Conservation (phyloP, 257 asterid genomes). For the Osmanthus fragrans region DNA sequence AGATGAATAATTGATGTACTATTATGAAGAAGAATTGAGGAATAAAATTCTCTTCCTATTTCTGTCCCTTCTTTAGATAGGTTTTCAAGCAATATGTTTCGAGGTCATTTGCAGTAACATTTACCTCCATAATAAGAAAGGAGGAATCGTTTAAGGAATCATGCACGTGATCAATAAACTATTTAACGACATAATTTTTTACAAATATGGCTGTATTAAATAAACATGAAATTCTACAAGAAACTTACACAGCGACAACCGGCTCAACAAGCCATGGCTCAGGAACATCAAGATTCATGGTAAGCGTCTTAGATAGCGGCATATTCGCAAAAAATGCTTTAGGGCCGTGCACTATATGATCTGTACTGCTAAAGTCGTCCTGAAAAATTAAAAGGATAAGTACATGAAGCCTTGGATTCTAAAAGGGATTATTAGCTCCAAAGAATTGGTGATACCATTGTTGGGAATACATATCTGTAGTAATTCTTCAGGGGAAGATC, state of each 20-base stretch:
- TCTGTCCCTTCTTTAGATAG: slow-evolving; percentile 4
- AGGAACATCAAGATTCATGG: slow-evolving; percentile 99
- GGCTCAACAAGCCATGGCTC: slow-evolving; percentile 99
- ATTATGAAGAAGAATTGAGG: too few species aligned
- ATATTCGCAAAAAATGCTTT: slow-evolving; percentile 92
- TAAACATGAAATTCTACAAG: not conserved
- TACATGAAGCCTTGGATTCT: slow-evolving; percentile 18
- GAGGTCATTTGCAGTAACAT: slow-evolving; percentile 80
- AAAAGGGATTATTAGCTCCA: slow-evolving; percentile 23
- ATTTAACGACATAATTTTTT: not conserved
- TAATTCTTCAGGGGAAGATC: slow-evolving; percentile 98
- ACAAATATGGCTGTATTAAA: not conserved
- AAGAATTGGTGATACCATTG: slow-evolving; percentile 61
- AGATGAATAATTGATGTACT: too few species aligned
- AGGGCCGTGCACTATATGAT: slow-evolving; percentile 77
- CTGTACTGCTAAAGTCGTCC: slow-evolving; percentile 92
- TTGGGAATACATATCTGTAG: slow-evolving; percentile 96
- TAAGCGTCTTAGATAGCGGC: slow-evolving; percentile 95
- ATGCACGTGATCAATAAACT: not conserved
- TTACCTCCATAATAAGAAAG: slow-evolving; percentile 8
- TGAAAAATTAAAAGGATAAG: slow-evolving; percentile 43
- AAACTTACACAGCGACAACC: slow-evolving; percentile 83
- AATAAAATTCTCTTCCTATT: too few species aligned
- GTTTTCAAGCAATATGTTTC: slow-evolving; percentile 91
- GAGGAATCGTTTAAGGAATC: not conserved